Evolutionary conservation across 2,329 filamentous ascomycete genomes (phyloP).

Genomic region (Exophiala aquamarina): DNA sequence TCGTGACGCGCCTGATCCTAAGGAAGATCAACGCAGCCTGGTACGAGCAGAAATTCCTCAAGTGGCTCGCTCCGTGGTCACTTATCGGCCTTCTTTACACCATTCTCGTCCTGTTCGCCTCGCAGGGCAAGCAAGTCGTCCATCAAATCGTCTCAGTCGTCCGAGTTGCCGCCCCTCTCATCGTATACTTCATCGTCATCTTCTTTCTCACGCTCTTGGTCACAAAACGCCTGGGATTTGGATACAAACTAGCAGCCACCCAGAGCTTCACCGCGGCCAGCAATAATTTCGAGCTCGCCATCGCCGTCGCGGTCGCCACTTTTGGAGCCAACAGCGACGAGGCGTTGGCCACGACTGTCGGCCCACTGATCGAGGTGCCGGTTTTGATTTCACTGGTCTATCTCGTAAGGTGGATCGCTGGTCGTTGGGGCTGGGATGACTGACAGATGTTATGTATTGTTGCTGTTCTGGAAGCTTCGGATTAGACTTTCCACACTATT

Average conservation of each 20-base stretch:
- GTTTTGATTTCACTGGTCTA: constrained; percentile 78
- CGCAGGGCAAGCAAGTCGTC: constrained; percentile 73
- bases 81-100: constrained; percentile 84
- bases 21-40: constrained; percentile 55
- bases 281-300: constrained; percentile 91
- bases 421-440: too few relatives aligned
- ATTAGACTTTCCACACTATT: too few relatives aligned
- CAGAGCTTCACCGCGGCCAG: constrained; percentile 88
- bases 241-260: constrained; percentile 68
- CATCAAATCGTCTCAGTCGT: constrained; percentile 82
- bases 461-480: too few relatives aligned
- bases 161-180: constrained; percentile 74
- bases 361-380: constrained; percentile 82
- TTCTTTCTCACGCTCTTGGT: constrained; percentile 69
- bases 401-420: constrained; percentile 63
- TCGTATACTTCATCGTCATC: constrained; percentile 77
- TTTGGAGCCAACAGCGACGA: constrained; percentile 77
- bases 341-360: constrained; percentile 78
- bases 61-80: constrained; percentile 68
- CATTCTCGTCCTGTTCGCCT: constrained; percentile 81
- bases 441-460: too few relatives aligned
- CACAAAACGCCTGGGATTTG: constrained; percentile 67
- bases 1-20: constrained; percentile 70
- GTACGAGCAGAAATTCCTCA: constrained; percentile 71
- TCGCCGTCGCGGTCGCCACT: constrained; percentile 80